phyloP scores from a whole-genome alignment of 192 early-diverging fungal species.

The Rhizophlyctis rosea region DNA sequence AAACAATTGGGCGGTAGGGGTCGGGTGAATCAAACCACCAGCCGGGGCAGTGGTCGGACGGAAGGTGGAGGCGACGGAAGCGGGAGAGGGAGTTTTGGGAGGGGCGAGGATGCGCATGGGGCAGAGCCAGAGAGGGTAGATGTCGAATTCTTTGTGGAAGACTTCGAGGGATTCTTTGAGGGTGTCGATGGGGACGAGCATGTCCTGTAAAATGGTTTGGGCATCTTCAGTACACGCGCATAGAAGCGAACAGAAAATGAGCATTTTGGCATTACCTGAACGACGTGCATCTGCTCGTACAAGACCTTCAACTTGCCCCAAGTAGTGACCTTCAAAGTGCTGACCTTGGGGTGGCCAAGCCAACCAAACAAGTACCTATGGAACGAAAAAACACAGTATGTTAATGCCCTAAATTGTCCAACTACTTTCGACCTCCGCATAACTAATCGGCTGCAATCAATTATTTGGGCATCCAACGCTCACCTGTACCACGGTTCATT shows the following conservation, averaged over 20 bases:
- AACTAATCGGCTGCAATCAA: too few species aligned
- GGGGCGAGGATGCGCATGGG: conserved; percentile 26
- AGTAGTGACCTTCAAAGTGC: too few species aligned
- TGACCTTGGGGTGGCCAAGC: too few species aligned
- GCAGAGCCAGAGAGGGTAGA: conserved; percentile 41
- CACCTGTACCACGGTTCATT: conserved; percentile 37
- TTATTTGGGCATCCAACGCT: too few species aligned
- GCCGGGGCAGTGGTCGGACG: too few species aligned
- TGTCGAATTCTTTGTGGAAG: conserved; percentile 33
- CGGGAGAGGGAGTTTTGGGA: conserved; percentile 25
- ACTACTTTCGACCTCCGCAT: too few species aligned
- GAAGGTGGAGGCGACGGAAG: conserved; percentile 20
- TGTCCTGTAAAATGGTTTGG: conserved; percentile 23
- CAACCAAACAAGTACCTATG: too few species aligned
- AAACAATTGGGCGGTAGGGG: conserved; percentile 29
- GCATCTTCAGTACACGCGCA: conserved; percentile 34
- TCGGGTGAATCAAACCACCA: too few species aligned
- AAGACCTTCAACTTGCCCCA: too few species aligned
- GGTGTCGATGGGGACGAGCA: conserved; percentile 32
- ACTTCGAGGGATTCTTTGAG: conserved; percentile 31
- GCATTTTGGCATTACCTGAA: conserved; percentile 38
- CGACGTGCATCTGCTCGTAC: conserved; percentile 34
- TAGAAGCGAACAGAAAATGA: conserved; percentile 32
- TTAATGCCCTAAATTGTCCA: too few species aligned
- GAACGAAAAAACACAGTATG: too few species aligned